Percentiles rank a stretch among this genome's conserved stretches.
Evolutionary conservation across 2,329 filamentous ascomycete species (phyloP).

Genomic region (Conoideocrella luteorostrata): DNA sequence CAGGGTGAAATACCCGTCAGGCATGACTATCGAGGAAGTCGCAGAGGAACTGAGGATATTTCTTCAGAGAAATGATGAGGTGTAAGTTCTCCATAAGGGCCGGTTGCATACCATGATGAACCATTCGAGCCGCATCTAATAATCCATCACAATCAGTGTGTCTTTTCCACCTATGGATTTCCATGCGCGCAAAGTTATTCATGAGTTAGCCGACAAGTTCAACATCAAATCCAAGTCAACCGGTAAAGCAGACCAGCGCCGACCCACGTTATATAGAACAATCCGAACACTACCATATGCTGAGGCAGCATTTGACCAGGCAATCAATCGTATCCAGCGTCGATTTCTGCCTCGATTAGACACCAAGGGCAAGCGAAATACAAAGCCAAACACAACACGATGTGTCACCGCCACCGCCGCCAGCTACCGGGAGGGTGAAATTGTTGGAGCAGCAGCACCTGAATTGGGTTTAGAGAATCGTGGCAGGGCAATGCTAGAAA

Average conservation of each 20-base stretch:
- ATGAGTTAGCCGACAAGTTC: constrained; percentile 69
- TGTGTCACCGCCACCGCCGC: constrained; percentile 14
- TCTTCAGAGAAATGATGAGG: constrained; percentile 54
- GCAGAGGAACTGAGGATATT: constrained; percentile 68
- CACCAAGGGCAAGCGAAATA: constrained; percentile 27
- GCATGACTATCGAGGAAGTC: constrained; percentile 65
- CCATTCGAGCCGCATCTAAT: constrained; percentile 1
- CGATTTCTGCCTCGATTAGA: constrained; percentile 52
- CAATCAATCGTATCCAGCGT: constrained; percentile 39
- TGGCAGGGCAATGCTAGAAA: constrained; percentile 82
- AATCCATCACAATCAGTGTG: constrained; percentile 27
- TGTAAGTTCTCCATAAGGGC: constrained; percentile 43
- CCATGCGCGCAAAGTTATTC: constrained; percentile 66
- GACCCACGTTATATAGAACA: constrained; percentile 72
- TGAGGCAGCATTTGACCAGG: constrained; percentile 46
- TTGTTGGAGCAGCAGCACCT: constrained; percentile 78
- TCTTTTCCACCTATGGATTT: constrained; percentile 81
- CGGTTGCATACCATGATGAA: no score
- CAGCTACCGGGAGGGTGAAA: constrained; percentile 73
- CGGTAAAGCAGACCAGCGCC: constrained; percentile 66
- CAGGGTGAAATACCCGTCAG: constrained; percentile 63
- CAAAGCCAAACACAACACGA: constrained; percentile 20
- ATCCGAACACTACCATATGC: constrained; percentile 56
- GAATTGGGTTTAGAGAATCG: constrained; percentile 79
- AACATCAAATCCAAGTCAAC: constrained; percentile 78